phyloP scores from a whole-genome alignment of 768 basidiomycete genomes.

The Hebeloma cylindrosporum region DNA sequence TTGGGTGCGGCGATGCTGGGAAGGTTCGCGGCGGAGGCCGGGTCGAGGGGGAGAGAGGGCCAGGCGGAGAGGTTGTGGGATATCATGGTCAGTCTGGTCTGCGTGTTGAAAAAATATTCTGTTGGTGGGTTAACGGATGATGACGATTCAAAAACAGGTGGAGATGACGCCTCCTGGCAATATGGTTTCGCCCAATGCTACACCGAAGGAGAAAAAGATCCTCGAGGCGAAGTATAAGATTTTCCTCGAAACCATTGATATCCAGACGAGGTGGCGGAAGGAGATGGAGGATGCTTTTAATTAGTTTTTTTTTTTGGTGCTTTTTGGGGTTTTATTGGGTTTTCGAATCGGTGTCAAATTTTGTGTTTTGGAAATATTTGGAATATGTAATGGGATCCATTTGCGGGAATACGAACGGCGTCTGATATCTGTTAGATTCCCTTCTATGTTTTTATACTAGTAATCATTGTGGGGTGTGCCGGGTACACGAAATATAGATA shows the following conservation, averaged over 20 bases:
- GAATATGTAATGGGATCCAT: too few species aligned
- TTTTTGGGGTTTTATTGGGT: too few species aligned
- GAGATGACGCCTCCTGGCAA: slow-evolving; percentile 91
- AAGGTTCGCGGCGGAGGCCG: slow-evolving; percentile 71
- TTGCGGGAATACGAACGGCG: too few species aligned
- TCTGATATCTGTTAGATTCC: too few species aligned
- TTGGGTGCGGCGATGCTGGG: slow-evolving; percentile 94
- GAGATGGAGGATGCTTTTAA: slow-evolving; percentile 64
- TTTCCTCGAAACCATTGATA: slow-evolving; percentile 84
- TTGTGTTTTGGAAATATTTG: too few species aligned
- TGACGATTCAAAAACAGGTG: slow-evolving; percentile 45
- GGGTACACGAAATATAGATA: too few species aligned
- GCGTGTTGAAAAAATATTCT: background rate
- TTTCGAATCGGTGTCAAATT: too few species aligned
- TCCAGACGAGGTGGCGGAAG: slow-evolving; percentile 84
- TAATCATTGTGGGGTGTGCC: too few species aligned
- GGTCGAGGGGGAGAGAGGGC: slow-evolving; percentile 34
- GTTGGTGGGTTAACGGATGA: slow-evolving; percentile 1
- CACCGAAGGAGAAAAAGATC: slow-evolving; percentile 64
- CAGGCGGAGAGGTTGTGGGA: slow-evolving; percentile 78
- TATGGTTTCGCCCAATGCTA: slow-evolving; percentile 63
- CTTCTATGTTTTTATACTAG: too few species aligned
- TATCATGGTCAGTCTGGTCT: slow-evolving; percentile 68
- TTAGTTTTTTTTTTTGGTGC: background rate
- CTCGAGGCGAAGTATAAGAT: slow-evolving; percentile 93